Conservation (phyloP, 257 asterid species). For the Solanum phureja region DNA sequence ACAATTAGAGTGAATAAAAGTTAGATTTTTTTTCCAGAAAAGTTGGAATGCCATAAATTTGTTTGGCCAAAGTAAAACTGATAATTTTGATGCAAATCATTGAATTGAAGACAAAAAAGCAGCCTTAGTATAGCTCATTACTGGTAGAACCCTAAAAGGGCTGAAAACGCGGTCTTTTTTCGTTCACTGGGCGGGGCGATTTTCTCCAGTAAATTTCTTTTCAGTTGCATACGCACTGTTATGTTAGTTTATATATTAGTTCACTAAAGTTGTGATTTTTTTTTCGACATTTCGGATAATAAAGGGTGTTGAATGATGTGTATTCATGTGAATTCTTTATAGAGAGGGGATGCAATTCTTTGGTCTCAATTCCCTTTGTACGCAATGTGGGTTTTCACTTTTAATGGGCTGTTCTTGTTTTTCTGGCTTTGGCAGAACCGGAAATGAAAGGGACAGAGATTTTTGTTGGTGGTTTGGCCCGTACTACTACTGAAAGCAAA, state of each 20-base stretch:
- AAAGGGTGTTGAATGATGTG: not conserved
- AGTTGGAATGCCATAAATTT: not conserved
- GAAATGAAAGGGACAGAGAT: conserved; percentile 57
- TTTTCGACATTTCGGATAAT: not conserved
- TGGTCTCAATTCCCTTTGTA: not conserved
- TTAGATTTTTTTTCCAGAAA: not conserved
- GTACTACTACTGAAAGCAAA: conserved; percentile 45
- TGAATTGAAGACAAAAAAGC: not conserved
- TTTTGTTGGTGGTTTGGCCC: conserved; percentile 80
- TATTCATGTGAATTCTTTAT: not conserved
- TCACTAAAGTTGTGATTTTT: not conserved
- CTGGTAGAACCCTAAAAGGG: not conserved
- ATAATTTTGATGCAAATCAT: not conserved
- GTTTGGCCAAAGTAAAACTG: not conserved
- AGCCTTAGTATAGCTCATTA: not conserved
- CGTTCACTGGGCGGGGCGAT: not conserved
- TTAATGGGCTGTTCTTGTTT: not conserved
- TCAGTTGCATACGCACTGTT: not conserved
- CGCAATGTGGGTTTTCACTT: not conserved
- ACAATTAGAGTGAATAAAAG: not conserved
- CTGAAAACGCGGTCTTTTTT: not conserved
- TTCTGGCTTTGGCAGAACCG: not conserved
- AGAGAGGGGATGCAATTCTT: not conserved
- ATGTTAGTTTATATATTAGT: not conserved
- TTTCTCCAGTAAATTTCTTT: conserved; percentile 14